A percentile compares a stretch with the other conserved stretches of the same genome.
These are phyloP conservation scores for Myxozyma vanderwaltii DNA, from an alignment of 805 yeast genomes.

Conservation along the genomic window DNA sequence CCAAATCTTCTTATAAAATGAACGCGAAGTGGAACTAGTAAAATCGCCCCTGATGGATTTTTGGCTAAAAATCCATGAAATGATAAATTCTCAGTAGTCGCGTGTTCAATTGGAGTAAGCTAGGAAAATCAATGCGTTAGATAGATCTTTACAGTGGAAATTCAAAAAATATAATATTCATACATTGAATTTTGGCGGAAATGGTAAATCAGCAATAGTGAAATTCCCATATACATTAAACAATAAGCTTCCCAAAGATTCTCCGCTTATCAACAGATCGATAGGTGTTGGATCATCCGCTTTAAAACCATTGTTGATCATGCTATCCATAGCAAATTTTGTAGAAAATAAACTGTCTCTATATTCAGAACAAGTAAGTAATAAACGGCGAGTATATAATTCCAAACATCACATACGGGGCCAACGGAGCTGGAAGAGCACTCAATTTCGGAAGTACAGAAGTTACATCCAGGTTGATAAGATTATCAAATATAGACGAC, in stretches of 20 bases:
- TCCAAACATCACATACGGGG: conserved; percentile 11
- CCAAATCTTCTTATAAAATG: conserved; percentile 35
- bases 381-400: neutral
- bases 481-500: conserved; percentile 15
- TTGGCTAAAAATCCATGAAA: conserved; percentile 22
- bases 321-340: conserved; percentile 18
- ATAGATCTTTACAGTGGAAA: too few species aligned
- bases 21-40: conserved; percentile 22
- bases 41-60: neutral
- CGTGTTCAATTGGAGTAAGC: conserved; percentile 13
- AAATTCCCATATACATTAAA: conserved; percentile 29
- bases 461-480: conserved; percentile 18
- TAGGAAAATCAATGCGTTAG: neutral
- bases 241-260: neutral
- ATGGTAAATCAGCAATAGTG: conserved; percentile 19
- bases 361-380: neutral
- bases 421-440: conserved; percentile 14
- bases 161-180: neutral
- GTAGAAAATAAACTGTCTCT: conserved; percentile 27
- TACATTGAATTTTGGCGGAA: conserved; percentile 20
- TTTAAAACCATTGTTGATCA: conserved; percentile 16
- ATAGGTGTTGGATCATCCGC: conserved; percentile 14
- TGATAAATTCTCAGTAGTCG: conserved; percentile 23
- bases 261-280: conserved; percentile 20
- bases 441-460: conserved; percentile 21